Evolutionary conservation across 2,329 filamentous ascomycete species (phyloP).

Genomic region (Monilinia fructicola): DNA sequence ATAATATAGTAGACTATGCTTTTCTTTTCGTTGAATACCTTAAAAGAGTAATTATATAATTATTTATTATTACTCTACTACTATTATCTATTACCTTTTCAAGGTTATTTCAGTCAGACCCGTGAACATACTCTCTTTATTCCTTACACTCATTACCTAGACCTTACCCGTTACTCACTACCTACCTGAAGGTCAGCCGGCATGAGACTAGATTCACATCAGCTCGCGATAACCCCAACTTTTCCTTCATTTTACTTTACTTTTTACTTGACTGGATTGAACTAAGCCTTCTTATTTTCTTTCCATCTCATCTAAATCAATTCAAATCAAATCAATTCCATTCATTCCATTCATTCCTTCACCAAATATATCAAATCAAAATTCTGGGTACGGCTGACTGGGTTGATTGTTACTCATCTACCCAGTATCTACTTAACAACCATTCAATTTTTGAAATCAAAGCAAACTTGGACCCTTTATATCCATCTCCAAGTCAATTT

Average conservation of each 20-base stretch:
- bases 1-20: neutral
- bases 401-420: neutral
- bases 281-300: neutral
- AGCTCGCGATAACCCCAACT: slow-evolving; percentile 2
- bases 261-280: neutral
- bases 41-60: too few species aligned
- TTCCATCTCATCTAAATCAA: neutral
- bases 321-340: neutral
- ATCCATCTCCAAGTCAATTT: neutral
- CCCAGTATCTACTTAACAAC: too few species aligned
- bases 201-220: neutral
- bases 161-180: too few species aligned
- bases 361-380: neutral
- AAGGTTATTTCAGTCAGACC: too few species aligned
- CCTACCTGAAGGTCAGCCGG: neutral
- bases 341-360: neutral
- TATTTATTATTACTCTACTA: too few species aligned
- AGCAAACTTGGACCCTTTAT: neutral
- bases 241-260: neutral
- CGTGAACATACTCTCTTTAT: too few species aligned
- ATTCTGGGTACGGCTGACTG: neutral
- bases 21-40: neutral
- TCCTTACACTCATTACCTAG: too few species aligned
- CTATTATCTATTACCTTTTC: too few species aligned
- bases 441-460: neutral